Conservation (phyloP, 129 eudicot genomes). For the Flaveria linearis region DNA sequence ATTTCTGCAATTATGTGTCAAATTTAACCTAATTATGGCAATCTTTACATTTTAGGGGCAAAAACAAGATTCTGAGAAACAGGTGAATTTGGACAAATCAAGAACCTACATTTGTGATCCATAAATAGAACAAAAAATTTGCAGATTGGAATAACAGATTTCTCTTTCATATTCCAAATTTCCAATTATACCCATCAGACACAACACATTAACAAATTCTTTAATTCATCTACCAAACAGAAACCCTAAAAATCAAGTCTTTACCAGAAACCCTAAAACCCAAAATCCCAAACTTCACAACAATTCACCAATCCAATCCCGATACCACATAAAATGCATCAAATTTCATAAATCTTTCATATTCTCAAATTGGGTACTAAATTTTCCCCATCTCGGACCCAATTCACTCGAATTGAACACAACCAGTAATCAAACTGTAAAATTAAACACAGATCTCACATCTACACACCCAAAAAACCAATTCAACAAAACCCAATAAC, state of each 20-base stretch:
- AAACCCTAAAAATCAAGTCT: constrained; percentile 18
- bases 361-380: too few species aligned
- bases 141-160: constrained; percentile 10
- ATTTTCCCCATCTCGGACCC: background rate
- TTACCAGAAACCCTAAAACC: constrained; percentile 31
- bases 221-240: background rate
- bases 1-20: background rate
- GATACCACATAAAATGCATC: background rate
- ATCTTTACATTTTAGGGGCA: background rate
- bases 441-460: constrained; percentile 29
- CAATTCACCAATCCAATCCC: constrained; percentile 5
- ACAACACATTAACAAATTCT: background rate
- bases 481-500: background rate
- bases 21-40: background rate
- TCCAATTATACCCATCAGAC: background rate
- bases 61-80: background rate
- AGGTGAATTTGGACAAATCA: background rate
- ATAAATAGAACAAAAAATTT: background rate
- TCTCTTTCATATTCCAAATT: background rate
- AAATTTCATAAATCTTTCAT: background rate
- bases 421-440: constrained; percentile 9
- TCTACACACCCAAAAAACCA: constrained; percentile 26
- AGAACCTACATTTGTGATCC: constrained; percentile 17
- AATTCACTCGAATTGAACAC: constrained; percentile 23
- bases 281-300: constrained; percentile 11